These are phyloP conservation scores for Mikania micrantha DNA, from an alignment of 129 eudicot genomes.

Conservation along the genomic window DNA sequence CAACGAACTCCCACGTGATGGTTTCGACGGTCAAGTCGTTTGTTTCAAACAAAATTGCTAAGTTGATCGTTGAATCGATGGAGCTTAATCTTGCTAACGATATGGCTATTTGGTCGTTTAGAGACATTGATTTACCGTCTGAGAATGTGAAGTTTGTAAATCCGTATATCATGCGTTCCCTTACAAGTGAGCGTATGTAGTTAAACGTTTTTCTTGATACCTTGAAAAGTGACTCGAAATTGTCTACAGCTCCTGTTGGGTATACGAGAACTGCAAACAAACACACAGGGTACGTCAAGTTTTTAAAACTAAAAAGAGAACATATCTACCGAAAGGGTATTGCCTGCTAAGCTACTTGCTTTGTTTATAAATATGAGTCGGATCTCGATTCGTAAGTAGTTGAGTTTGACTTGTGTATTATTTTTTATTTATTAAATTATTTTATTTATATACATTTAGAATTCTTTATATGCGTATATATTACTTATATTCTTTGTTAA, in stretches of 20 bases:
- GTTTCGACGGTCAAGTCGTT: conserved; percentile 42
- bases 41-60: conserved; percentile 45
- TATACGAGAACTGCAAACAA: conserved; percentile 25
- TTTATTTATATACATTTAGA: too few relatives aligned
- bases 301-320: not conserved
- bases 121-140: conserved; percentile 36
- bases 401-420: too few relatives aligned
- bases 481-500: too few relatives aligned
- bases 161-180: conserved; percentile 39
- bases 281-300: not conserved
- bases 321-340: not conserved
- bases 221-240: conserved; percentile 34
- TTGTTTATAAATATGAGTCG: too few relatives aligned
- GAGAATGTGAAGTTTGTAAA: conserved; percentile 24
- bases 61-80: conserved; percentile 32
- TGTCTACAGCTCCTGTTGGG: conserved; percentile 27
- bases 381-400: too few relatives aligned
- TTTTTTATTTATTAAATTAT: too few relatives aligned
- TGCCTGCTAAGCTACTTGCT: too few relatives aligned
- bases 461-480: too few relatives aligned
- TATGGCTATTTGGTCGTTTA: conserved; percentile 50
- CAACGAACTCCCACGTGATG: conserved; percentile 61
- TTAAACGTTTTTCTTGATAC: conserved; percentile 52
- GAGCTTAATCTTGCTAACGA: conserved; percentile 50
- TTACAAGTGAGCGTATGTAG: conserved; percentile 48